Conservation (phyloP, 1,284 basidiomycete genomes). For the Apiotrichum brassicae region DNA sequence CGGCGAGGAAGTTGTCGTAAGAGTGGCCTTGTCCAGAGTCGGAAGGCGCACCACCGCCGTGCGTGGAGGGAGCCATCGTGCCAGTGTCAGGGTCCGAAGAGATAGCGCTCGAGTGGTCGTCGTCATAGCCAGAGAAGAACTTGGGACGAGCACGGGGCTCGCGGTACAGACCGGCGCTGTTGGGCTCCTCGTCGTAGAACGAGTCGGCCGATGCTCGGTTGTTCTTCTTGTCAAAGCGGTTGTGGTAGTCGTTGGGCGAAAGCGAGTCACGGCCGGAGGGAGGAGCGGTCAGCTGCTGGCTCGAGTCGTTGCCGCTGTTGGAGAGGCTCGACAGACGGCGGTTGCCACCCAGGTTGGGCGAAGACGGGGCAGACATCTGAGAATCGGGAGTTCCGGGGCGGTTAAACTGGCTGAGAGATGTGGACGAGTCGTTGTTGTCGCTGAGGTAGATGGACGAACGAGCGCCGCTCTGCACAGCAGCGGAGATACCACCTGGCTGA, state of each 20-base stretch:
- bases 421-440: conserved; percentile 27
- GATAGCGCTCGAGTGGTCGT: conserved; percentile 52
- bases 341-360: conserved; percentile 26
- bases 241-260: conserved; percentile 31
- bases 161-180: conserved; percentile 6
- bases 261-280: conserved; percentile 7
- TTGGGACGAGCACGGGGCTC: conserved; percentile 45
- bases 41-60: neutral
- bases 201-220: conserved; percentile 43
- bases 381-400: conserved; percentile 39
- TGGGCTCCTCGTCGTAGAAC: conserved; percentile 47
- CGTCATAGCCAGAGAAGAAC: conserved; percentile 53
- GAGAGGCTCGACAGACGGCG: conserved; percentile 13
- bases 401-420: conserved; percentile 49
- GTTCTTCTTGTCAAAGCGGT: conserved; percentile 36
- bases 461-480: neutral
- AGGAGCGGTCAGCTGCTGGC: conserved; percentile 2
- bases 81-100: conserved; percentile 41
- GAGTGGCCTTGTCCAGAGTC: conserved; percentile 4
- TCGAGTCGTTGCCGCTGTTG: too few species aligned
- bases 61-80: conserved; percentile 20
- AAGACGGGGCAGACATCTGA: conserved; percentile 26
- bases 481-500: neutral
- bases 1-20: conserved; percentile 72
- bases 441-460: conserved; percentile 27